Evolutionary conservation across 805 yeast species (phyloP), one percentile per base, ranked within the genome.

Genomic region (Pichia heedii): DNA sequence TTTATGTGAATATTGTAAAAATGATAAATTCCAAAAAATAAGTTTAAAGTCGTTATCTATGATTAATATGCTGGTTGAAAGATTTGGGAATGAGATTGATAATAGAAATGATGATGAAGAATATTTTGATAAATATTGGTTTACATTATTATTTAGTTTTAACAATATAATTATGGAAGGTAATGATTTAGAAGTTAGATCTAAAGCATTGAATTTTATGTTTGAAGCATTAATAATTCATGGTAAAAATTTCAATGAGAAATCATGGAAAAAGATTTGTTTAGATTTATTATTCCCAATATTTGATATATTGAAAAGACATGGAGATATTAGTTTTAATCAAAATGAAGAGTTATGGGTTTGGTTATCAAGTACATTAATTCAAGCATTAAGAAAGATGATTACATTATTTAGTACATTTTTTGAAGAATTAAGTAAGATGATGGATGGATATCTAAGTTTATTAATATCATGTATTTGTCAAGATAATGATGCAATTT

Each of bases 401-500:
- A 81, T 90, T 54, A 80, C 84, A 1, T 67, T 93, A 44, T 84
- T 90, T 56, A 76, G 88, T 0, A 84, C 81, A 50, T 90, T 84
- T 63, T 93, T 89, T 60, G 84, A 76, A 35, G 73, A 81, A 3
- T 74, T 93, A 56, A 80, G 80, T 52, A 70, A 76, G 35, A 77
- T 84, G 74, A 68, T 90, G 41, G 84, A 79, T 47, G 93, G 86
- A 1, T 87, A 84, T 59, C 69, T 94, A 61, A 78, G 77, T 18
- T 69, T 94, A 41, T 64, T 93, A 44, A 79, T 80, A 2, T 81
- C 90, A 6, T 93, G 98, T 63, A 86, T 93, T 40, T 87, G 96
- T 54, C 98, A 93, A 62, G 96, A 89, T 54, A 90, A 93, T 60
- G 98, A 93, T 56, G 89, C 97, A 0, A 88, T 94, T 54, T 94